A percentile compares a stretch with the other conserved stretches of the same genome.
These are phyloP conservation scores for Niebla homalea DNA, from an alignment of 495 filamentous ascomycete genomes.

Conservation along the genomic window DNA sequence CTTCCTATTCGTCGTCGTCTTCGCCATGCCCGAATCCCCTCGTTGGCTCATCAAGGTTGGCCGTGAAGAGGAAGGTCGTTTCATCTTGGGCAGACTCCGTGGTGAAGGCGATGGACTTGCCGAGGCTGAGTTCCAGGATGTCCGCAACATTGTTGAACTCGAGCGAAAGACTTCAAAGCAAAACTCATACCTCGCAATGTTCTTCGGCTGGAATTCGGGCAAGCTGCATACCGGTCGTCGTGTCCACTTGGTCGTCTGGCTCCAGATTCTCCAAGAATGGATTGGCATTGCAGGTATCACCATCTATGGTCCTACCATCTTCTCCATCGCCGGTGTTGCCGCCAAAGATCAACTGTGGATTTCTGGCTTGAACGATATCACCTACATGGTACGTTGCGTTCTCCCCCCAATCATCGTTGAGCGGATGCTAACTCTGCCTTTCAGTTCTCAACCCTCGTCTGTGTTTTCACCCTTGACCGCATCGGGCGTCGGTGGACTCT, in stretches of 20 bases:
- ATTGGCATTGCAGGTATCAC: slow-evolving; percentile 8
- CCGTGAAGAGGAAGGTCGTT: slow-evolving; percentile 47
- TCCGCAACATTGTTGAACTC: slow-evolving; percentile 42
- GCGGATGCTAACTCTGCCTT: slow-evolving; percentile 18
- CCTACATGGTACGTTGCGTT: slow-evolving; percentile 32
- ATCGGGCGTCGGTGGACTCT: slow-evolving; percentile 57
- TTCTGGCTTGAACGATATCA: slow-evolving; percentile 53
- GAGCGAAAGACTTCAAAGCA: slow-evolving; percentile 37
- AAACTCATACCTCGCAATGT: slow-evolving; percentile 47
- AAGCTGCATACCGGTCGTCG: slow-evolving; percentile 52
- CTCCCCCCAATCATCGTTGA: background rate
- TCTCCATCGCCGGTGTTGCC: slow-evolving; percentile 48
- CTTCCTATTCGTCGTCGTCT: slow-evolving; percentile 36
- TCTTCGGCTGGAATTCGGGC: slow-evolving; percentile 48
- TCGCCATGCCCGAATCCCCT: slow-evolving; percentile 54
- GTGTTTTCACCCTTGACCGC: slow-evolving; percentile 54
- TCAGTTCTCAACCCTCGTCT: slow-evolving; percentile 46
- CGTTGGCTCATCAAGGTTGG: slow-evolving; percentile 52
- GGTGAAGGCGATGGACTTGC: slow-evolving; percentile 43
- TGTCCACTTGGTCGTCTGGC: slow-evolving; percentile 57
- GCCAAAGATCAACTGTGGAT: slow-evolving; percentile 49
- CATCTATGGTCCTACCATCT: slow-evolving; percentile 40
- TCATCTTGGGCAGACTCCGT: slow-evolving; percentile 47
- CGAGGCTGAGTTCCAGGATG: slow-evolving; percentile 51
- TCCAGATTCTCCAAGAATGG: slow-evolving; percentile 65